Evolutionary conservation across 2,329 filamentous ascomycete species (phyloP).

Genomic region (Talaromyces sp.): DNA sequence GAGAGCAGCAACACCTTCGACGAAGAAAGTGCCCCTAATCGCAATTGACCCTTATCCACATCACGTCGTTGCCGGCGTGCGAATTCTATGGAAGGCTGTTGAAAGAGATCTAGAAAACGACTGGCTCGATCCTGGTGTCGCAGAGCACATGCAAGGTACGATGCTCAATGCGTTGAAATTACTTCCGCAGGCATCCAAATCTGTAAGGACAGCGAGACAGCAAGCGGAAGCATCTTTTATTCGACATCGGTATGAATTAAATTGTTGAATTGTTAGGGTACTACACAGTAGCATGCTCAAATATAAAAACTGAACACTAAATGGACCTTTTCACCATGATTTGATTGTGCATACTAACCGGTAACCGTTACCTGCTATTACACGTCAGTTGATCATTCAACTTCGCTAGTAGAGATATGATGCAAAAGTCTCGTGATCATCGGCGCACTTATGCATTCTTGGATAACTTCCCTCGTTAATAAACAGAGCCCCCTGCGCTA

Average conservation of each 20-base stretch:
- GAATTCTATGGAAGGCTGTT: conserved; percentile 27
- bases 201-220: conserved; percentile 24
- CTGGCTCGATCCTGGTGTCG: conserved; percentile 24
- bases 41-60: conserved; percentile 32
- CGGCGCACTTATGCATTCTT: not conserved
- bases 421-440: not conserved
- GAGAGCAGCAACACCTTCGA: conserved; percentile 2
- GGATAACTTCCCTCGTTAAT: not conserved
- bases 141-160: conserved; percentile 24
- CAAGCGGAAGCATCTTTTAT: conserved; percentile 17
- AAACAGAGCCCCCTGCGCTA: not conserved
- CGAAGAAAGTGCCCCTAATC: conserved; percentile 23
- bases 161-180: conserved; percentile 26
- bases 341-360: not conserved
- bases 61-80: conserved; percentile 29
- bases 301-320: not conserved
- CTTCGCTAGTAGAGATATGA: not conserved
- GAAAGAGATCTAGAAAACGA: conserved; percentile 25
- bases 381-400: not conserved
- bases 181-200: conserved; percentile 31
- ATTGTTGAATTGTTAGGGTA: not conserved
- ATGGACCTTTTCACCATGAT: not conserved
- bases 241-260: not conserved
- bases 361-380: not conserved
- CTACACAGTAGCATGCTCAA: not conserved